A percentile compares a stretch with the other conserved stretches of the same genome.
phyloP scores from a whole-genome alignment of 2,329 filamentous ascomycete genomes.

The Trichoderma aggressivum region DNA sequence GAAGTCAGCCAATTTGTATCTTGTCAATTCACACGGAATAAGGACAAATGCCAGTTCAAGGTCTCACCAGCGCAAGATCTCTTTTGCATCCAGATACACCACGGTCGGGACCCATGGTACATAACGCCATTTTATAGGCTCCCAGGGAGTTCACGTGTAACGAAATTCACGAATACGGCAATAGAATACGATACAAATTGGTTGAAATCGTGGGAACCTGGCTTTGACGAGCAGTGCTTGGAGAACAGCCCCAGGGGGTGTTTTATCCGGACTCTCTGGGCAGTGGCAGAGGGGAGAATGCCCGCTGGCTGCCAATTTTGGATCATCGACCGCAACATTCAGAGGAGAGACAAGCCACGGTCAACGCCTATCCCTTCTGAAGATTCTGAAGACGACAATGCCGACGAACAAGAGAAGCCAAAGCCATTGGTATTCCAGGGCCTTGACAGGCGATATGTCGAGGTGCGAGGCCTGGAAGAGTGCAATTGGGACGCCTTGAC shows the following conservation, averaged over 20 bases:
- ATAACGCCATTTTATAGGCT: not conserved
- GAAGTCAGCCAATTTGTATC: not conserved
- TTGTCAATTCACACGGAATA: not conserved
- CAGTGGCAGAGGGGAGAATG: not conserved
- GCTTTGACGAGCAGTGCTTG: not conserved
- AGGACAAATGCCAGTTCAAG: not conserved
- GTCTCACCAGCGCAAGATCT: not conserved
- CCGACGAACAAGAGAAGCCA: not conserved
- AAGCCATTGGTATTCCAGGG: not conserved
- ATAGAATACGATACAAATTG: not conserved
- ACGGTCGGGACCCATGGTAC: not conserved
- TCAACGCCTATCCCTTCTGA: too few relatives aligned
- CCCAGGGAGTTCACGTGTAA: not conserved
- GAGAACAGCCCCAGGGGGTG: not conserved
- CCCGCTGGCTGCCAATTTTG: not conserved
- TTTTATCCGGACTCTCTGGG: not conserved
- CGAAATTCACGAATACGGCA: not conserved
- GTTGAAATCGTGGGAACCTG: not conserved
- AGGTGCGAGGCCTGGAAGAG: not conserved
- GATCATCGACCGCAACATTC: not conserved
- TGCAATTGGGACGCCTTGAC: not conserved
- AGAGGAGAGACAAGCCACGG: not conserved
- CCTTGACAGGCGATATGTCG: not conserved
- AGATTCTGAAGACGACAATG: not conserved
- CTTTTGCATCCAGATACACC: not conserved